Base-by-base conservation (phyloP, 2,329 filamentous ascomycete species). In the Sclerotinia spermophila region DNA sequence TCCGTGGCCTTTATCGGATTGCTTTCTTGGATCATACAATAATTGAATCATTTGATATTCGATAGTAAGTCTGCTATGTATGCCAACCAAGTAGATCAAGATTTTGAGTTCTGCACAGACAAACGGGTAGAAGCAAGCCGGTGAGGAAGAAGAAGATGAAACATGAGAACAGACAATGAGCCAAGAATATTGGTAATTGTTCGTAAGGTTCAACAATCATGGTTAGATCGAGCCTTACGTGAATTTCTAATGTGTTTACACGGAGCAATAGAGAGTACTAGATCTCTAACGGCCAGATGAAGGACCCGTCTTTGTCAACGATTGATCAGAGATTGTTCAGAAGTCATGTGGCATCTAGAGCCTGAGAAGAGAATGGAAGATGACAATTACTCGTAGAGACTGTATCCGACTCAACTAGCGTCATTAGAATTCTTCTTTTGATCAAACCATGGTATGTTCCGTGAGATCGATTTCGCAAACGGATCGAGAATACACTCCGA, bases 111-210 rank as follows among this genome's bases (percentile, higher is more conserved):
- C 15, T 59, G 35, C 56, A 21, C 30, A 33, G 48, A 64, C 33
- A 33, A 48, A 27, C 66, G 66, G 66, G 13, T 60, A n/a, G 58
- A 55, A 40, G 21, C 38, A 17, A 64, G 33, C 44, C 58, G 67
- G 45, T 35, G 38, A 38, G 35, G 27, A 24, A 55, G 44, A 44
- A 44, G 56, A 64, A 56, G 45, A 55, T 69, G 67, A 69, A 69
- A 69, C 67, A 24, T 44, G 67, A 60, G 53, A 58, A 65, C 44
- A 65, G 44, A 65, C 61, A 65, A 65, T 38, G 30, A 33, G 7
- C 42, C 21, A 48, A 61, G n/a, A n/a, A 11, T 4, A 27, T 65
- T 65, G 61, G 24, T 51, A 51, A 51, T 51, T 10, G 61, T 38
- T 65, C 61, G 44, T 38, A 65, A 51, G 15, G 33, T 45, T 44